Evolutionary conservation across 2,329 filamentous ascomycete genomes (phyloP).

Genomic region (Aspergillus bombycis): DNA sequence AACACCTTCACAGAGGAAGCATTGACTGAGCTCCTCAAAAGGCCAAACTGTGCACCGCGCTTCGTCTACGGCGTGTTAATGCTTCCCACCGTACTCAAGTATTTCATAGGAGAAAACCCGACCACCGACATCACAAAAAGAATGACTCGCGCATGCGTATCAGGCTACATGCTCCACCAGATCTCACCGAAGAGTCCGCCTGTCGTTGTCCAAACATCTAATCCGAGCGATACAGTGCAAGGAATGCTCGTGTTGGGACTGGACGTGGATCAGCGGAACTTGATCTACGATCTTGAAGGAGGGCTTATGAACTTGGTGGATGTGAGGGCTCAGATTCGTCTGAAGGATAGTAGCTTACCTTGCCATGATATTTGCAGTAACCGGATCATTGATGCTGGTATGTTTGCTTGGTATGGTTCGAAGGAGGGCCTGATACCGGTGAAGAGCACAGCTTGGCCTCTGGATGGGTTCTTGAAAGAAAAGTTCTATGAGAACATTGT

Average conservation of each 20-base stretch:
- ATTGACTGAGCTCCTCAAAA: slow-evolving; percentile 21
- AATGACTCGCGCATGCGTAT: slow-evolving; percentile 34
- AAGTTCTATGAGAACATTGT: slow-evolving; percentile 23
- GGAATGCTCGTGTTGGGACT: slow-evolving; percentile 34
- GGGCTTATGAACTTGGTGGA: slow-evolving; percentile 22
- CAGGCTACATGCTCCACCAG: slow-evolving; percentile 29
- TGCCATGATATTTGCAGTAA: slow-evolving; percentile 12
- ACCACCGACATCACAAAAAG: slow-evolving; percentile 19
- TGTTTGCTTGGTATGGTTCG: slow-evolving; percentile 27
- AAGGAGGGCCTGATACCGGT: slow-evolving; percentile 16
- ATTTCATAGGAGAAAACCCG: slow-evolving; percentile 25
- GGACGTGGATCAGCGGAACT: slow-evolving; percentile 25
- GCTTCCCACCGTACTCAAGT: slow-evolving; percentile 36
- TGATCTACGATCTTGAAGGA: slow-evolving; percentile 29
- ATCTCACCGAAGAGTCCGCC: slow-evolving; percentile 23
- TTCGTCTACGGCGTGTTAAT: slow-evolving; percentile 36
- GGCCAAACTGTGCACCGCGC: slow-evolving; percentile 22
- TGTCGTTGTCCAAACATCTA: slow-evolving; percentile 24
- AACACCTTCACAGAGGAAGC: slow-evolving; percentile 28
- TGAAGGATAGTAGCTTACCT: slow-evolving; percentile 17
- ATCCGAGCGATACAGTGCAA: slow-evolving; percentile 24
- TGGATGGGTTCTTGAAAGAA: slow-evolving; percentile 21
- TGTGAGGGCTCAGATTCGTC: slow-evolving; percentile 27
- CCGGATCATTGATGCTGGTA: slow-evolving; percentile 28
- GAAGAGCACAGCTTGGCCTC: slow-evolving; percentile 14